phyloP scores from a whole-genome alignment of 495 filamentous ascomycete species.

The Arthonia radiata region DNA sequence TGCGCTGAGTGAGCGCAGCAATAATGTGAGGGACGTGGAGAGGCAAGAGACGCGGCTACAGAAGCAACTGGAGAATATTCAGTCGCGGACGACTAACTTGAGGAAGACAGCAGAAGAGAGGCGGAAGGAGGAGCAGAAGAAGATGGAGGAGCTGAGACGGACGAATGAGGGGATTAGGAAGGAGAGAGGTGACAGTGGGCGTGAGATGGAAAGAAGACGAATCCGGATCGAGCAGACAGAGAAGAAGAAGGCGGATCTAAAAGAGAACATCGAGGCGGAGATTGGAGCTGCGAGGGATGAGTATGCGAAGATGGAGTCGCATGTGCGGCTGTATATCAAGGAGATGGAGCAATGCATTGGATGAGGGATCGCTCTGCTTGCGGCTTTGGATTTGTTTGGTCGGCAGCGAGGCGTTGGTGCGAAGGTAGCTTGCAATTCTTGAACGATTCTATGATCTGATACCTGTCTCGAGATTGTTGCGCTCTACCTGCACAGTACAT shows the following conservation, averaged over 20 bases:
- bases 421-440: too few relatives aligned
- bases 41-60: slow-evolving; percentile 59
- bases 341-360: slow-evolving; percentile 83
- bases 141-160: slow-evolving; percentile 71
- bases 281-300: slow-evolving; percentile 68
- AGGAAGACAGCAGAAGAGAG: slow-evolving; percentile 57
- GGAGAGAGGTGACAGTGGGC: slow-evolving; percentile 59
- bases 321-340: slow-evolving; percentile 91
- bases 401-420: too few relatives aligned
- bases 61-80: slow-evolving; percentile 59
- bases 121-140: slow-evolving; percentile 47
- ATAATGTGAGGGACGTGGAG: slow-evolving; percentile 77
- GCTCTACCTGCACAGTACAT: too few relatives aligned
- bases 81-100: slow-evolving; percentile 61
- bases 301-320: slow-evolving; percentile 86
- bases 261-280: slow-evolving; percentile 89
- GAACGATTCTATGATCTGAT: too few relatives aligned
- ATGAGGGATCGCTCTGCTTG: too few relatives aligned
- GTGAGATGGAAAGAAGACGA: slow-evolving; percentile 72
- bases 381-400: too few relatives aligned
- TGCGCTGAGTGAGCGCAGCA: slow-evolving; percentile 61
- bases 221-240: slow-evolving; percentile 92
- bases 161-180: slow-evolving; percentile 62
- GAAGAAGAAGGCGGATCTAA: slow-evolving; percentile 97
- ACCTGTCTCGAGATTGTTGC: too few relatives aligned